Conservation (phyloP, 116 monocot genomes). For the Trichopus zeylanicus region DNA sequence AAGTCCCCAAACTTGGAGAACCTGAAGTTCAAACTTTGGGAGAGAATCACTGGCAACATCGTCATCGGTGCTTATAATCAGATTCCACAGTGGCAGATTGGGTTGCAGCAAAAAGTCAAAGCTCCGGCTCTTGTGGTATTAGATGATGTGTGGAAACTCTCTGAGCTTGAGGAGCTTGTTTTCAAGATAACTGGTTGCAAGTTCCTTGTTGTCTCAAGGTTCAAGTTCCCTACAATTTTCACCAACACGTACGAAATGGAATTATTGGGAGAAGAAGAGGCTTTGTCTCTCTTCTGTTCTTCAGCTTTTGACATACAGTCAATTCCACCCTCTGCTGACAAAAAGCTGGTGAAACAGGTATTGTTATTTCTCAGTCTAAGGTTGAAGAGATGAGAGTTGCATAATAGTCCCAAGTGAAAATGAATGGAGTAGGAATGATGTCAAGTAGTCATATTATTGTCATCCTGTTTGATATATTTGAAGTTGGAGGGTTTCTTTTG, state of each 20-base stretch:
- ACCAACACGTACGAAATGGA: slow-evolving; percentile 29
- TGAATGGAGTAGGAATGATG: background rate
- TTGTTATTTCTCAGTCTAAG: background rate
- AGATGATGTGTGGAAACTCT: slow-evolving; percentile 47
- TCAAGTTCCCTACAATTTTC: slow-evolving; percentile 34
- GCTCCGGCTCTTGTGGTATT: slow-evolving; percentile 30
- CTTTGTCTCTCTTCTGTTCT: slow-evolving; percentile 36
- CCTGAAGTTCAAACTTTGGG: slow-evolving; percentile 37
- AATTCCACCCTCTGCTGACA: slow-evolving; percentile 31
- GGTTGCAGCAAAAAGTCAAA: slow-evolving; percentile 15
- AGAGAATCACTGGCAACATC: slow-evolving; percentile 29
- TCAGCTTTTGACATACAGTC: slow-evolving; percentile 39
- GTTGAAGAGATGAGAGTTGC: background rate
- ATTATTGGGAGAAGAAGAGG: slow-evolving; percentile 33
- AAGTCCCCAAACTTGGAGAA: slow-evolving; percentile 42
- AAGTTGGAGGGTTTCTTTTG: background rate
- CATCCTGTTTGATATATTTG: background rate
- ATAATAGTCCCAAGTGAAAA: background rate
- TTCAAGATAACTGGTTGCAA: slow-evolving; percentile 36
- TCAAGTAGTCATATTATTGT: no score
- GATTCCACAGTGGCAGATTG: slow-evolving; percentile 32
- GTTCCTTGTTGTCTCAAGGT: slow-evolving; percentile 36
- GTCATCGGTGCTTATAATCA: slow-evolving; percentile 26
- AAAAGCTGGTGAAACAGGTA: slow-evolving; percentile 54
- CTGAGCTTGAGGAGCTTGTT: slow-evolving; percentile 35